phyloP scores from a whole-genome alignment of 345 rosid species.

The Isatis tinctoria region DNA sequence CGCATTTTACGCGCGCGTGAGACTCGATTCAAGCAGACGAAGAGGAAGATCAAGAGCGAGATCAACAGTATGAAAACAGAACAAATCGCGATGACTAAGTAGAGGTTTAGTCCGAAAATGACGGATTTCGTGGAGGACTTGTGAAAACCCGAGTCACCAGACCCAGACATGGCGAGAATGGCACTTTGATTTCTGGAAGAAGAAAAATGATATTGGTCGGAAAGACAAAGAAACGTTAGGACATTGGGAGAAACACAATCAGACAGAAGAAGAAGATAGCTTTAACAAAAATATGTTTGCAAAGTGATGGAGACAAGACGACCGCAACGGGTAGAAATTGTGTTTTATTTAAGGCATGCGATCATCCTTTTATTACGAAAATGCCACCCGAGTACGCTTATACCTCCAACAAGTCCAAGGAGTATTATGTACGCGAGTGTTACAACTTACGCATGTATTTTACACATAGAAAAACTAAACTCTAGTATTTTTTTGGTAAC shows the following conservation, averaged over 20 bases:
- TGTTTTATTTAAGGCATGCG: neutral
- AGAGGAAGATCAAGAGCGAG: constrained; percentile 51
- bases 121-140: constrained; percentile 41
- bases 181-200: neutral
- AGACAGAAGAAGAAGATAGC: constrained; percentile 2
- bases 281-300: neutral
- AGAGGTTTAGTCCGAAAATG: constrained; percentile 53
- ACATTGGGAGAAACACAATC: neutral
- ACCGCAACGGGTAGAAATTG: constrained; percentile 31
- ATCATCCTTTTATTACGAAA: constrained; percentile 3
- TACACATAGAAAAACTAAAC: neutral
- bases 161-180: constrained; percentile 46
- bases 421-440: neutral
- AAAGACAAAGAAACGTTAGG: constrained; percentile 14
- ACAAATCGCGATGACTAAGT: constrained; percentile 50
- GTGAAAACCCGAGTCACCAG: constrained; percentile 34
- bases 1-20: constrained; percentile 53
- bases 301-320: constrained; percentile 24
- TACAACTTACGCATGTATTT: neutral
- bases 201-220: no score
- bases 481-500: neutral
- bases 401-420: neutral
- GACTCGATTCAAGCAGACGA: constrained; percentile 42
- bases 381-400: constrained; percentile 3
- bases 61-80: constrained; percentile 33